Conservation (phyloP, 2,329 filamentous ascomycete species). For the Cercospora janseana region DNA sequence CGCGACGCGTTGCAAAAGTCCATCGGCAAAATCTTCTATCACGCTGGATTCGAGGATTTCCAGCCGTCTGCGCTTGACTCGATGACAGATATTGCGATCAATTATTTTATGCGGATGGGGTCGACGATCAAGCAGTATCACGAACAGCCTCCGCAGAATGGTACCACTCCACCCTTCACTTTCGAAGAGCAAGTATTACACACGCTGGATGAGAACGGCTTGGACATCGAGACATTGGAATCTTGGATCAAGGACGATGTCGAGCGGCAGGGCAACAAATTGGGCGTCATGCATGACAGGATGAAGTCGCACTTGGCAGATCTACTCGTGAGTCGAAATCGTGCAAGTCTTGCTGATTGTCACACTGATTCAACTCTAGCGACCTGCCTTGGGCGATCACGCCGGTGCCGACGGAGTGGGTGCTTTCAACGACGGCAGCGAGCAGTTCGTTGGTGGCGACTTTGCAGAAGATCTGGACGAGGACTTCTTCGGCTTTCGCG, state of each 20-base stretch:
- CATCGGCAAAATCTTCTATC: constrained; percentile 91
- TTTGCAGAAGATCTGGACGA: constrained; percentile 97
- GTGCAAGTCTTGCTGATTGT: not conserved
- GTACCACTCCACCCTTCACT: constrained; percentile 61
- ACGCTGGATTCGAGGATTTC: constrained; percentile 93
- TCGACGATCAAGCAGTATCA: constrained; percentile 77
- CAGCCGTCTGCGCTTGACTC: constrained; percentile 91
- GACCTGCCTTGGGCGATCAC: constrained; percentile 76
- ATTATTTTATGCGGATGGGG: constrained; percentile 84
- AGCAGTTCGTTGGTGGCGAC: constrained; percentile 94
- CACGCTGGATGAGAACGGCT: constrained; percentile 77
- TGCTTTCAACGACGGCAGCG: constrained; percentile 93
- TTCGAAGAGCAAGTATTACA: constrained; percentile 86
- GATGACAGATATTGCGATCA: constrained; percentile 81
- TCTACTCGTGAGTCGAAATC: constrained; percentile 57
- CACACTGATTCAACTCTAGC: constrained; percentile 41
- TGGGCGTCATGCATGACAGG: constrained; percentile 83
- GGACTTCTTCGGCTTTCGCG: constrained; percentile 98
- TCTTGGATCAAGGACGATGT: constrained; percentile 88
- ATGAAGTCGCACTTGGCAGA: constrained; percentile 94
- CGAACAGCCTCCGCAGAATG: constrained; percentile 67
- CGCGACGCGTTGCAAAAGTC: constrained; percentile 83
- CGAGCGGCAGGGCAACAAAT: constrained; percentile 77
- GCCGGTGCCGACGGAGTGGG: constrained; percentile 78
- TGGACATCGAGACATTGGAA: constrained; percentile 78